A percentile compares a stretch with the other conserved stretches of the same genome.
These are phyloP conservation scores for Claviceps pazoutovae DNA, from an alignment of 2,329 filamentous ascomycete genomes.

Conservation along the genomic window DNA sequence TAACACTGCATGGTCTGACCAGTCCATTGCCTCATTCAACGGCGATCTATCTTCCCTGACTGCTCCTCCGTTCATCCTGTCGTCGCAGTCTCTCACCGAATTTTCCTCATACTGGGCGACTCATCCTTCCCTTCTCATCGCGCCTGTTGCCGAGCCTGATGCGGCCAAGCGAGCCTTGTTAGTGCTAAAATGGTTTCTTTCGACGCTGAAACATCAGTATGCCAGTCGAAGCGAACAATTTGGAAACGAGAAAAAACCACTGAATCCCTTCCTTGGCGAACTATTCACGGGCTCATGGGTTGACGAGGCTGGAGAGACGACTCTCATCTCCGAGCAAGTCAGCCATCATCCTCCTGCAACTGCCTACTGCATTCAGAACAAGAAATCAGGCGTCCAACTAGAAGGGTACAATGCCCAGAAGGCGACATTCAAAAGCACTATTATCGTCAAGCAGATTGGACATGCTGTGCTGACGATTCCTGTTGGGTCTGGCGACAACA, in stretches of 20 bases:
- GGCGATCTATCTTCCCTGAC: slow-evolving; percentile 70
- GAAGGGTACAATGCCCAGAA: slow-evolving; percentile 93
- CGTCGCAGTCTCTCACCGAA: slow-evolving; percentile 63
- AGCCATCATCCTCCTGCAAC: slow-evolving; percentile 90
- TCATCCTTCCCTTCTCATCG: slow-evolving; percentile 63
- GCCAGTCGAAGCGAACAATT: slow-evolving; percentile 59
- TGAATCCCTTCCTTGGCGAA: slow-evolving; percentile 93
- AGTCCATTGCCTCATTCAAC: slow-evolving; percentile 70
- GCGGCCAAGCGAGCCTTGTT: slow-evolving; percentile 69
- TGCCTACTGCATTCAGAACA: slow-evolving; percentile 84
- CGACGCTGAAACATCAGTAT: slow-evolving; percentile 79
- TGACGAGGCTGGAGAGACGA: slow-evolving; percentile 66
- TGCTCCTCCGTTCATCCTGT: slow-evolving; percentile 71
- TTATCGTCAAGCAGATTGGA: slow-evolving; percentile 88
- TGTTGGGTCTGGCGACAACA: slow-evolving; percentile 16
- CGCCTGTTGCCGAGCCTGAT: slow-evolving; percentile 66
- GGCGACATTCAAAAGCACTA: slow-evolving; percentile 84
- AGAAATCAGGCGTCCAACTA: slow-evolving; percentile 64
- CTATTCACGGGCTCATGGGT: slow-evolving; percentile 87
- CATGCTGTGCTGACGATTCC: slow-evolving; percentile 73
- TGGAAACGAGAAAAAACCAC: slow-evolving; percentile 91
- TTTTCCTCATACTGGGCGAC: slow-evolving; percentile 77
- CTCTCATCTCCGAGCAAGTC: slow-evolving; percentile 87
- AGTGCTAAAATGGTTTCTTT: slow-evolving; percentile 94
- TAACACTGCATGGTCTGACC: not conserved